These are phyloP conservation scores for Candida neerlandica DNA, from an alignment of 1,139 yeast genomes.

Conservation along the genomic window DNA sequence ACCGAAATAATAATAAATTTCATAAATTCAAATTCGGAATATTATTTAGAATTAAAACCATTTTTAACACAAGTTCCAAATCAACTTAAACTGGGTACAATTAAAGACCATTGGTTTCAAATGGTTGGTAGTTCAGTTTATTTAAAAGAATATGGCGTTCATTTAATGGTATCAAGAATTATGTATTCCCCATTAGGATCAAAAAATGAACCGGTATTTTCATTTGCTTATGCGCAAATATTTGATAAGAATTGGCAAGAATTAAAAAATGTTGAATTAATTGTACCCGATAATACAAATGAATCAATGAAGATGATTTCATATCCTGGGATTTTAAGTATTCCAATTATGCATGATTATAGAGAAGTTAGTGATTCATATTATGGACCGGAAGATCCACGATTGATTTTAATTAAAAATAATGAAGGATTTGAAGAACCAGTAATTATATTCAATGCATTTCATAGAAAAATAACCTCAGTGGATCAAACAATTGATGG, in stretches of 20 bases:
- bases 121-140: constrained; percentile 45
- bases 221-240: constrained; percentile 39
- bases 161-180: constrained; percentile 39
- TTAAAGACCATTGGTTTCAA: constrained; percentile 37
- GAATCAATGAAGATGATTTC: constrained; percentile 17
- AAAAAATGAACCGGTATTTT: constrained; percentile 35
- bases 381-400: constrained; percentile 54
- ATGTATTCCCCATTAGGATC: constrained; percentile 32
- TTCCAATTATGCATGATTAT: constrained; percentile 33
- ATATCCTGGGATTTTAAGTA: constrained; percentile 30
- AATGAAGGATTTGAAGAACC: constrained; percentile 36
- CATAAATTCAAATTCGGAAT: constrained; percentile 14
- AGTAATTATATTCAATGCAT: constrained; percentile 33
- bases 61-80: constrained; percentile 27
- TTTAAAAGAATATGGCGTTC: constrained; percentile 43
- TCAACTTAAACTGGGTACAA: constrained; percentile 29
- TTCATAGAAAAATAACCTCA: constrained; percentile 22
- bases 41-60: constrained; percentile 28
- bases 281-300: neutral
- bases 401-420: constrained; percentile 34
- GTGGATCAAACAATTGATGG: constrained; percentile 13
- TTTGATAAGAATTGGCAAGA: constrained; percentile 44
- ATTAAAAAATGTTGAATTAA: constrained; percentile 4
- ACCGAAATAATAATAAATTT: neutral
- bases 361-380: constrained; percentile 24